Percentiles rank a stretch among this genome's conserved stretches.
These are phyloP conservation scores for Physcomitrium patens DNA, from an alignment of 225 moss, liverwort and hornwort genomes.

Conservation along the genomic window DNA sequence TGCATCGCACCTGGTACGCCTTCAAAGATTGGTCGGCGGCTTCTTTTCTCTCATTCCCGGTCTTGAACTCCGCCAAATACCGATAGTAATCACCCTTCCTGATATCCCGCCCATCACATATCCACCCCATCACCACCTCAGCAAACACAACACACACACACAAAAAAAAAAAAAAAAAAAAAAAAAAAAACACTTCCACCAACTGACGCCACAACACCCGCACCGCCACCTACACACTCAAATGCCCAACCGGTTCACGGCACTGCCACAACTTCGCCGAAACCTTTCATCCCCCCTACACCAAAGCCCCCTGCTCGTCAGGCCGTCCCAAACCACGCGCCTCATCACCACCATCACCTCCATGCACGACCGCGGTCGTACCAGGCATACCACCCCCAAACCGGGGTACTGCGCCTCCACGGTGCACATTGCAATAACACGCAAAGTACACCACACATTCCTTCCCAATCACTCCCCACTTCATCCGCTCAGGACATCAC, in stretches of 20 bases:
- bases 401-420: background rate
- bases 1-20: slow-evolving; percentile 59
- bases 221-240: background rate
- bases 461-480: background rate
- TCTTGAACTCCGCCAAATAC: slow-evolving; percentile 82
- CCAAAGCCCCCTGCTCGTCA: background rate
- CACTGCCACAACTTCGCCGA: background rate
- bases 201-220: too few relatives aligned
- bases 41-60: slow-evolving; percentile 70
- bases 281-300: background rate
- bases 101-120: slow-evolving; percentile 17
- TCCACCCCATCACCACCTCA: background rate
- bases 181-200: too few relatives aligned
- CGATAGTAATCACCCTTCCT: slow-evolving; percentile 84
- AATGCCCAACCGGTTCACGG: background rate
- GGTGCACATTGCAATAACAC: background rate
- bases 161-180: too few relatives aligned
- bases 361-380: background rate
- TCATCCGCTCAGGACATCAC: background rate
- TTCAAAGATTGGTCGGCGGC: slow-evolving; percentile 79
- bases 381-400: background rate
- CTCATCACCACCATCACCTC: background rate
- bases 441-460: background rate
- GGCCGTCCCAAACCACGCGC: background rate
- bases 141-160: too few relatives aligned